A percentile compares a stretch with the other conserved stretches of the same genome.
phyloP scores from a whole-genome alignment of 495 filamentous ascomycete genomes.

The Daldinia grandis region DNA sequence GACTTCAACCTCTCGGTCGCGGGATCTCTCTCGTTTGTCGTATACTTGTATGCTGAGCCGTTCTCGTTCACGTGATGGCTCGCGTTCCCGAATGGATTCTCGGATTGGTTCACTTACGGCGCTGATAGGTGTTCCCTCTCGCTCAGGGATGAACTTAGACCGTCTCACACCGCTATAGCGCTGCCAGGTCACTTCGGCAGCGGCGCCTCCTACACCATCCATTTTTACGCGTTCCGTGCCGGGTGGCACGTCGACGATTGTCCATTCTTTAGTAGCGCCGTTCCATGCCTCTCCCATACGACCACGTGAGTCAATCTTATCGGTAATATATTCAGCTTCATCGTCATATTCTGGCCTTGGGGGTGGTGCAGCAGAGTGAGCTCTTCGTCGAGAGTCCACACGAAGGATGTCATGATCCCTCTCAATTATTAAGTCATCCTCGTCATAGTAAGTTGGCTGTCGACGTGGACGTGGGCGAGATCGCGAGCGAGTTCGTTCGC shows the following conservation, averaged over 20 bases:
- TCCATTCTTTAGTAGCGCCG: constrained; percentile 75
- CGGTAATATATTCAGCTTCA: constrained; percentile 73
- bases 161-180: constrained; percentile 79
- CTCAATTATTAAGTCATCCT: constrained; percentile 58
- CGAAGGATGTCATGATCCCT: constrained; percentile 68
- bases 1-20: constrained; percentile 54
- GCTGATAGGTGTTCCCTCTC: constrained; percentile 48
- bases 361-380: constrained; percentile 60
- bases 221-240: constrained; percentile 78
- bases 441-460: constrained; percentile 50
- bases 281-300: constrained; percentile 72
- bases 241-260: constrained; percentile 80
- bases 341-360: constrained; percentile 55
- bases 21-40: constrained; percentile 47
- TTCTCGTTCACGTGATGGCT: constrained; percentile 49
- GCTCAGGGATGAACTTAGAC: constrained; percentile 68
- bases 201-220: constrained; percentile 74
- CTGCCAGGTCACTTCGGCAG: constrained; percentile 76
- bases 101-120: constrained; percentile 22
- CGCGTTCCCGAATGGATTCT: constrained; percentile 24
- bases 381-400: constrained; percentile 50
- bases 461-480: constrained; percentile 43
- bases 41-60: constrained; percentile 56
- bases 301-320: constrained; percentile 64
- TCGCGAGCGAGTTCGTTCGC: constrained; percentile 47